Conservation (phyloP, 495 filamentous ascomycete genomes). For the Aspergillus bridgeri region DNA sequence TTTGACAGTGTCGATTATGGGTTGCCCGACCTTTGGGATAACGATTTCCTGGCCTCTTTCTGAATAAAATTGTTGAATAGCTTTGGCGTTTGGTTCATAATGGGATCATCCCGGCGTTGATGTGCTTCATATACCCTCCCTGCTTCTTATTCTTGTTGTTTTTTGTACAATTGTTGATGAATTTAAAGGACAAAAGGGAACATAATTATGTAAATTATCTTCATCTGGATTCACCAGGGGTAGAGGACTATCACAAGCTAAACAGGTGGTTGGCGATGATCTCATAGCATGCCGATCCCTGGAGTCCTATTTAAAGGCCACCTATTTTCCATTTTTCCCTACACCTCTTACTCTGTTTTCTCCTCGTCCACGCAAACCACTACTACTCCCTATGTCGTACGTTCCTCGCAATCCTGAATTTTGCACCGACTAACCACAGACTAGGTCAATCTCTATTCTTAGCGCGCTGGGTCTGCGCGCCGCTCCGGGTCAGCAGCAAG, state of each 20-base stretch:
- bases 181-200: neutral
- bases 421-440: neutral
- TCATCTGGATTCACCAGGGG: neutral
- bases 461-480: constrained; percentile 26
- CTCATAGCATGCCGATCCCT: neutral
- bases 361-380: neutral
- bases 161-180: neutral
- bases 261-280: neutral
- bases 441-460: constrained; percentile 7
- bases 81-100: neutral
- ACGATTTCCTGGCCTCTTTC: constrained; percentile 21
- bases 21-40: constrained; percentile 31
- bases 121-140: neutral
- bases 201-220: neutral
- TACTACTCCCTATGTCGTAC: constrained; percentile 9
- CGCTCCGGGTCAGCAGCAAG: constrained; percentile 10
- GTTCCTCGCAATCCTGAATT: neutral
- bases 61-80: neutral
- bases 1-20: constrained; percentile 30
- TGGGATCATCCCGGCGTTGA: neutral
- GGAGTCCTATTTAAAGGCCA: neutral
- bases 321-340: neutral
- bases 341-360: neutral
- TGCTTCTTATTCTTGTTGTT: neutral
- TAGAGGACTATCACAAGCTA: no score